phyloP scores from a whole-genome alignment of 202 grass and related monocot species.

The Panicum virgatum region DNA sequence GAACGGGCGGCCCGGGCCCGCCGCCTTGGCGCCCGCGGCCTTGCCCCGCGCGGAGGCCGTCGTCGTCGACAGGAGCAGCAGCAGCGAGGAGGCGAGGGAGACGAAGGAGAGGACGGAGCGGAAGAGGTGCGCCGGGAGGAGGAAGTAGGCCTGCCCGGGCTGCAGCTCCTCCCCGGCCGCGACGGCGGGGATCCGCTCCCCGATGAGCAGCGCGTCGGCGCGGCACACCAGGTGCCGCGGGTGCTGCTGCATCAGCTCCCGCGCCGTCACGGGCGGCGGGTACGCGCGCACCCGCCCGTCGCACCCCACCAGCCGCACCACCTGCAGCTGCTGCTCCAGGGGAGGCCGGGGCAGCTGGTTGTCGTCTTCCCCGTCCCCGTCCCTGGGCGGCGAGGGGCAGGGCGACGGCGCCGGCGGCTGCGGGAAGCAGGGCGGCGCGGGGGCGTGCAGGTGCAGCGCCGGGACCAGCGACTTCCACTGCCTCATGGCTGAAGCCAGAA shows the following conservation, averaged over 20 bases:
- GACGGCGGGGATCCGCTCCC: conserved; percentile 73
- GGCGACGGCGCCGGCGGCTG: conserved; percentile 25
- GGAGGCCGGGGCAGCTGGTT: neutral
- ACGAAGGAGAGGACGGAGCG: conserved; percentile 91
- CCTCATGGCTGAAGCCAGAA: conserved; percentile 36
- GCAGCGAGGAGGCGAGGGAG: conserved; percentile 71
- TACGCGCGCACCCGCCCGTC: conserved; percentile 64
- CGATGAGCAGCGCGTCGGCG: conserved; percentile 82
- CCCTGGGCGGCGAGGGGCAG: conserved; percentile 22
- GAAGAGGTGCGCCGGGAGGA: conserved; percentile 78
- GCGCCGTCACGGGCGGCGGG: conserved; percentile 60
- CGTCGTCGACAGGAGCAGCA: conserved; percentile 22
- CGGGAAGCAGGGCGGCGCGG: conserved; percentile 56
- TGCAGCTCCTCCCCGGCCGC: conserved; percentile 35
- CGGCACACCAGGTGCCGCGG: conserved; percentile 87
- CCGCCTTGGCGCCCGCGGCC: neutral
- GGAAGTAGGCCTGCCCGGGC: conserved; percentile 65
- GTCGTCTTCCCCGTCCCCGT: neutral
- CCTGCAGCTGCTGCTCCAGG: neutral
- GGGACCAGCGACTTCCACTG: conserved; percentile 62
- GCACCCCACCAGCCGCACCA: conserved; percentile 55
- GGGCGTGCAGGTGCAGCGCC: conserved; percentile 33
- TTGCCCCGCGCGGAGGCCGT: neutral
- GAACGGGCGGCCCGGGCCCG: conserved; percentile 45
- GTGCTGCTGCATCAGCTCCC: conserved; percentile 82